phyloP scores from a whole-genome alignment of 116 monocot genomes.

The Papilionanthe hybrid region DNA sequence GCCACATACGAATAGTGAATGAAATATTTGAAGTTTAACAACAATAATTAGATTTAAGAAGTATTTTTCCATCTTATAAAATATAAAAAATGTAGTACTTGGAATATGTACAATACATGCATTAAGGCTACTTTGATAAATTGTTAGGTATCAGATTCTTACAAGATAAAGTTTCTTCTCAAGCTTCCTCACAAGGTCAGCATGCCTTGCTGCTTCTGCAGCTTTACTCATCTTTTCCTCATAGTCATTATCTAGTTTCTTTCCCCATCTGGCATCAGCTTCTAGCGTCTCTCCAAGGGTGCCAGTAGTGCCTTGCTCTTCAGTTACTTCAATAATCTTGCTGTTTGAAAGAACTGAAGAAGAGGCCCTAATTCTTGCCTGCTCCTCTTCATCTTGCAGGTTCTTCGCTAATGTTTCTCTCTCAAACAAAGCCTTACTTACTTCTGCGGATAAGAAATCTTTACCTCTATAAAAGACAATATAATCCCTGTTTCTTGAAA shows the following conservation, averaged over 20 bases:
- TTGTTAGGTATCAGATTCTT: slow-evolving; percentile 19
- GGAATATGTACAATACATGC: background rate
- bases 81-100: background rate
- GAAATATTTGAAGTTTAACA: no score
- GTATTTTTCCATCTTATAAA: background rate
- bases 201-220: slow-evolving; percentile 75
- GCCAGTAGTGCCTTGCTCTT: slow-evolving; percentile 53
- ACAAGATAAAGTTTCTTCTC: slow-evolving; percentile 84
- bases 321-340: slow-evolving; percentile 31
- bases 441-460: slow-evolving; percentile 76
- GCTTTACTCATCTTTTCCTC: slow-evolving; percentile 59
- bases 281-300: slow-evolving; percentile 84
- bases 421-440: slow-evolving; percentile 77
- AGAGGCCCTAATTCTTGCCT: slow-evolving; percentile 65
- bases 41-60: background rate
- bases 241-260: slow-evolving; percentile 52
- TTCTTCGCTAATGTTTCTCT: slow-evolving; percentile 74
- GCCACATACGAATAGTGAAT: no score
- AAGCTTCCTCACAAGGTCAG: slow-evolving; percentile 69
- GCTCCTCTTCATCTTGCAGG: slow-evolving; percentile 92
- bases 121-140: background rate
- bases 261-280: slow-evolving; percentile 78
- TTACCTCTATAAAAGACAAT: slow-evolving; percentile 96
- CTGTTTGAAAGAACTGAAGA: slow-evolving; percentile 40
- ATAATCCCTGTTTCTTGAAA: slow-evolving; percentile 93